Base-by-base conservation (phyloP, 169 alveolate genomes). In the Pseudocohnilembus persalinus region DNA sequence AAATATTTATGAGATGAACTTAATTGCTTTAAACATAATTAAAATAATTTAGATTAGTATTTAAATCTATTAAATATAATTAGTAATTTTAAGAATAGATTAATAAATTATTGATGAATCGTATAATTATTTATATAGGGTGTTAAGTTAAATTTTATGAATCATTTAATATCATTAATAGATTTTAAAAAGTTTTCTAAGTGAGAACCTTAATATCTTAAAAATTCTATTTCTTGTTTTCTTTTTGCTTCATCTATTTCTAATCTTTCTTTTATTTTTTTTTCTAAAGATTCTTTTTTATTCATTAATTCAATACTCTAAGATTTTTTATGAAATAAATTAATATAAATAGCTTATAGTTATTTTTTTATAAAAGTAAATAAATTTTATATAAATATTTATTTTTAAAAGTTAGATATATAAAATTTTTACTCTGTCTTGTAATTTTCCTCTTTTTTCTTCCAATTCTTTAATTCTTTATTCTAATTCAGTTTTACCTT, bases 401-500 rank as follows among this genome's bases (percentile, higher is more conserved):
- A n/a, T n/a, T n/a, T 79, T 65, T 65, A 65, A 24, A 65, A 26
- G 26, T 24, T 65, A 65, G n/a, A 65, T 65, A 24, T 26, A n/a
- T n/a, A n/a, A n/a, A n/a, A n/a, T n/a, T n/a, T n/a, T 73, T 35
- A 90, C 95, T 84, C 91, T 92, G 77, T 94, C 91, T 76, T 89
- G 92, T 20, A 94, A 84, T 74, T 92, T 90, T 0, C 83, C 77
- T 77, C 90, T 94, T 74, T 88, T 89, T 28, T 83, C 35, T 72
- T 94, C 97, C 30, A 90, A 72, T 73, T 92, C 94, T 33, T 86
- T 93, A 75, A 90, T 89, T 77, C 83, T 90, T 49, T 90, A 88
- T 79, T 94, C 95, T 25, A 92, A 83, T 29, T 94, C 97, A 83
- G 94, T 94, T 35, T 92, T 94, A 0, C 95, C 97, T 81, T 83